Conservation (phyloP, 805 yeast genomes). For the Lipomyces mesembrius region DNA sequence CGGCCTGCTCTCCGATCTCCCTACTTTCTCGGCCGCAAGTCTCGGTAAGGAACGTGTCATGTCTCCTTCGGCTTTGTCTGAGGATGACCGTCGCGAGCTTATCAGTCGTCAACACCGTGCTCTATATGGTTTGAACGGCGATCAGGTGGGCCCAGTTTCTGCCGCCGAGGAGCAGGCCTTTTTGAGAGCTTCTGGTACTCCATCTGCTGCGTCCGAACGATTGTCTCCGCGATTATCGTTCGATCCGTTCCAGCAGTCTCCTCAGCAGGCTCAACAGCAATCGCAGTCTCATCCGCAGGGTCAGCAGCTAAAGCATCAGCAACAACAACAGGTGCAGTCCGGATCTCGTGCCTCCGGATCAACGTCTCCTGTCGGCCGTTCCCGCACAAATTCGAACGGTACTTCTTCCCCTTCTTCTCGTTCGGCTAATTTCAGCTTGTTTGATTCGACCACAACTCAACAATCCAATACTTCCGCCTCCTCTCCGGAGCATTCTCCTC, state of each 20-base stretch:
- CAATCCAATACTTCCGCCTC: conserved; percentile 34
- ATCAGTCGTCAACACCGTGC: conserved; percentile 37
- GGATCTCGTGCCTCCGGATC: conserved; percentile 20
- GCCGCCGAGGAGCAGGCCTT: conserved; percentile 29
- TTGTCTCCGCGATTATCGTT: conserved; percentile 36
- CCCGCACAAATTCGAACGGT: conserved; percentile 37
- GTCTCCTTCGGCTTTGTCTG: conserved; percentile 36
- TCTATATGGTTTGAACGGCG: conserved; percentile 30
- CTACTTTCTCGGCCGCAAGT: conserved; percentile 18
- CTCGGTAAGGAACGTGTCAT: conserved; percentile 33
- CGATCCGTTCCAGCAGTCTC: conserved; percentile 35
- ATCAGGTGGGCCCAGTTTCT: background rate
- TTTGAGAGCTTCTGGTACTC: conserved; percentile 27
- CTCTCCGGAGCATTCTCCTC: conserved; percentile 37
- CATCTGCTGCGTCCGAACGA: conserved; percentile 21
- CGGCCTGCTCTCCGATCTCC: conserved; percentile 30
- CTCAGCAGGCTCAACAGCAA: conserved; percentile 14
- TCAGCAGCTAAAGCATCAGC: conserved; percentile 14
- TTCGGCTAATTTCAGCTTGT: conserved; percentile 38
- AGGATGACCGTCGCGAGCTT: conserved; percentile 38
- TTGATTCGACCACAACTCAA: conserved; percentile 33
- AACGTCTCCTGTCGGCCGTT: conserved; percentile 28
- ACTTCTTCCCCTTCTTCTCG: conserved; percentile 38
- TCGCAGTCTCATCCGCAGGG: conserved; percentile 15
- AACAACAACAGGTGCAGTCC: conserved; percentile 8